phyloP scores from a whole-genome alignment of 1,139 yeast species.

The Taphrina wiesneri region DNA sequence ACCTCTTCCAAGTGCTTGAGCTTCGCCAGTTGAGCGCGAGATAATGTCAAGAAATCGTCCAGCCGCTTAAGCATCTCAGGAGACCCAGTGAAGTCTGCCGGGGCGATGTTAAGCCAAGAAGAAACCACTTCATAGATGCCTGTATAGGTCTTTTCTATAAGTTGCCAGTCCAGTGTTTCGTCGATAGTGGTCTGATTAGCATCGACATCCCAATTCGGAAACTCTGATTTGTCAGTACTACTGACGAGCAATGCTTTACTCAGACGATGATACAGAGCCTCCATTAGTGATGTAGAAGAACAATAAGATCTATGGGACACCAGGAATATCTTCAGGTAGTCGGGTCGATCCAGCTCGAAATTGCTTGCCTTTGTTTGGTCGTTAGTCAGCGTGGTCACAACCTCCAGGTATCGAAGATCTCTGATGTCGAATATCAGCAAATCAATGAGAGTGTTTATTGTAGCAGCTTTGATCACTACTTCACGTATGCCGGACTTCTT shows the following conservation, averaged over 20 bases:
- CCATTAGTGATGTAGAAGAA: neutral
- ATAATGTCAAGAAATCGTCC: neutral
- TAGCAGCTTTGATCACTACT: slow-evolving; percentile 55
- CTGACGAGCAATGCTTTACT: neutral
- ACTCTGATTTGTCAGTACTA: neutral
- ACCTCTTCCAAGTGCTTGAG: neutral
- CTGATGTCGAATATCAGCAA: slow-evolving; percentile 63
- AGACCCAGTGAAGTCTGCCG: slow-evolving; percentile 3
- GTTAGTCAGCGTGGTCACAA: slow-evolving; percentile 28
- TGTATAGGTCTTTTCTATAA: slow-evolving; percentile 70
- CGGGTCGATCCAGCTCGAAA: slow-evolving; percentile 15
- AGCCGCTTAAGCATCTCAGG: neutral
- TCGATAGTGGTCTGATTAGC: slow-evolving; percentile 32
- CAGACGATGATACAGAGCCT: neutral
- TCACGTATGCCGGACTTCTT: neutral
- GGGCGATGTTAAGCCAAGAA: slow-evolving; percentile 58
- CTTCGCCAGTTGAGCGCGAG: neutral
- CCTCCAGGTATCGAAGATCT: slow-evolving; percentile 56
- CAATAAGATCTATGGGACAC: slow-evolving; percentile 26
- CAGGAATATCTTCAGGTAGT: slow-evolving; percentile 4
- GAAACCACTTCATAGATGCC: slow-evolving; percentile 78
- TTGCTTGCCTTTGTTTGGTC: neutral
- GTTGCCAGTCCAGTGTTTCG: slow-evolving; percentile 54
- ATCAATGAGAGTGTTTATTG: slow-evolving; percentile 61
- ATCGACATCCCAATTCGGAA: neutral